phyloP scores from a whole-genome alignment of 1,284 basidiomycete species.

The Malassezia yamatoensis region DNA sequence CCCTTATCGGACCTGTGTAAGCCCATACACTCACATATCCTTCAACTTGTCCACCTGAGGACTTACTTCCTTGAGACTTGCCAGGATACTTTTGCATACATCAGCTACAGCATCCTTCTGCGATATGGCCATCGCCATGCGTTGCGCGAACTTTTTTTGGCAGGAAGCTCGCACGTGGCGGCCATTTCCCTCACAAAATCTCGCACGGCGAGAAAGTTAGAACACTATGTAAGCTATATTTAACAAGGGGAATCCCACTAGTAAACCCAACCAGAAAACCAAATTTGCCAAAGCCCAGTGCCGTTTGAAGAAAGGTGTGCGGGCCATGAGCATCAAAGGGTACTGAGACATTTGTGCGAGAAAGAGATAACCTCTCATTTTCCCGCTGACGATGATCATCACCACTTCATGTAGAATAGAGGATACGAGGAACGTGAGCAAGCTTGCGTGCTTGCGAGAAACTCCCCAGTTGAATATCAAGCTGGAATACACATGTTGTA shows the following conservation, averaged over 20 bases:
- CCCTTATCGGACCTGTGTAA: not conserved
- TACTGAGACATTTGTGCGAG: slow-evolving; percentile 69
- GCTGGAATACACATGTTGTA: slow-evolving; percentile 81
- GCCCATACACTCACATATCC: not conserved
- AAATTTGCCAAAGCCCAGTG: slow-evolving; percentile 50
- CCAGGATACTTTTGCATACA: not conserved
- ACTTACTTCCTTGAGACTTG: not conserved
- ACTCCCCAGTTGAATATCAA: slow-evolving; percentile 68
- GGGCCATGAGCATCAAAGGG: slow-evolving; percentile 71
- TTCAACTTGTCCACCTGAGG: not conserved
- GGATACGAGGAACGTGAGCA: slow-evolving; percentile 67
- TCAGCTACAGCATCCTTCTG: slow-evolving; percentile 1
- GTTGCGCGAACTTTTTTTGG: no score
- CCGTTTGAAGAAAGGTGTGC: slow-evolving; percentile 21
- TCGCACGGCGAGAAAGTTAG: not conserved
- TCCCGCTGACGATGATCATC: slow-evolving; percentile 60
- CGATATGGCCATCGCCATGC: not conserved
- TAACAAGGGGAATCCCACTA: slow-evolving; percentile 78
- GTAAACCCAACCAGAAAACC: slow-evolving; percentile 78
- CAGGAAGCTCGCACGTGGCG: no score
- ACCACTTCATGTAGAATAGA: slow-evolving; percentile 74
- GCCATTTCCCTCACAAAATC: not conserved
- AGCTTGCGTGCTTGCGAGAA: slow-evolving; percentile 68
- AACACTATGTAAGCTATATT: slow-evolving; percentile 61
- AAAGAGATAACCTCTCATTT: slow-evolving; percentile 47